These are phyloP conservation scores for Paecilomyces niveus DNA, from an alignment of 2,329 filamentous ascomycete genomes.

Conservation along the genomic window DNA sequence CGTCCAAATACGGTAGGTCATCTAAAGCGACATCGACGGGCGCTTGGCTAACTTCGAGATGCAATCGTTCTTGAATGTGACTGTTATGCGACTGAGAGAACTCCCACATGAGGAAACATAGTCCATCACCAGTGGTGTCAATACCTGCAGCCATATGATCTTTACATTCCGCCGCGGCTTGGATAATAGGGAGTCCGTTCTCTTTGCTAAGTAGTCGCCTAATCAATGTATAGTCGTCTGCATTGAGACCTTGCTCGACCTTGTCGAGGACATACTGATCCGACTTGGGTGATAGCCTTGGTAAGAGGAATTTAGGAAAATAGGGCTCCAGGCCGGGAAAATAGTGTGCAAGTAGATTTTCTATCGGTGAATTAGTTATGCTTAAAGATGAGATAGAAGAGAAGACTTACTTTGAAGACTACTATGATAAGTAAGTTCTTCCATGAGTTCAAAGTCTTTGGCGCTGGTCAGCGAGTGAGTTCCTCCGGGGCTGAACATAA, in stretches of 20 bases:
- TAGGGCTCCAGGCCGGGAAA: conserved; percentile 26
- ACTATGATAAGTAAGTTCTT: conserved; percentile 60
- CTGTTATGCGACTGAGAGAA: conserved; percentile 54
- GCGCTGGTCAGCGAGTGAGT: conserved; percentile 51
- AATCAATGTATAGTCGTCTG: conserved; percentile 51
- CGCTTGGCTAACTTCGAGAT: conserved; percentile 45
- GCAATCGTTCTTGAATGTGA: conserved; percentile 46
- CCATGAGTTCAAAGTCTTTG: conserved; percentile 59
- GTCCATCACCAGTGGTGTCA: conserved; percentile 62
- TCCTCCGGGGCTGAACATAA: conserved; percentile 62
- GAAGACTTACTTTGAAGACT: conserved; percentile 54
- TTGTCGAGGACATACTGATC: conserved; percentile 53
- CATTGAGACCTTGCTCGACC: conserved; percentile 35
- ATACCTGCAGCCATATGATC: conserved; percentile 68
- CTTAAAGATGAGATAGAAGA: background rate
- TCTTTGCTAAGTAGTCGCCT: conserved; percentile 49
- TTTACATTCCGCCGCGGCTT: conserved; percentile 61
- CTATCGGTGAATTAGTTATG: background rate
- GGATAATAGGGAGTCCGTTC: conserved; percentile 42
- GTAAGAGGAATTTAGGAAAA: conserved; percentile 44
- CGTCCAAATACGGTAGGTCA: conserved; percentile 52
- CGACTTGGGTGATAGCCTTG: conserved; percentile 52
- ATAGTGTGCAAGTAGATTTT: background rate
- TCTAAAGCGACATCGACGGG: conserved; percentile 27
- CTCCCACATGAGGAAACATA: conserved; percentile 67